Base-by-base conservation (phyloP, 2,329 filamentous ascomycete species). In the Botrytis aclada region DNA sequence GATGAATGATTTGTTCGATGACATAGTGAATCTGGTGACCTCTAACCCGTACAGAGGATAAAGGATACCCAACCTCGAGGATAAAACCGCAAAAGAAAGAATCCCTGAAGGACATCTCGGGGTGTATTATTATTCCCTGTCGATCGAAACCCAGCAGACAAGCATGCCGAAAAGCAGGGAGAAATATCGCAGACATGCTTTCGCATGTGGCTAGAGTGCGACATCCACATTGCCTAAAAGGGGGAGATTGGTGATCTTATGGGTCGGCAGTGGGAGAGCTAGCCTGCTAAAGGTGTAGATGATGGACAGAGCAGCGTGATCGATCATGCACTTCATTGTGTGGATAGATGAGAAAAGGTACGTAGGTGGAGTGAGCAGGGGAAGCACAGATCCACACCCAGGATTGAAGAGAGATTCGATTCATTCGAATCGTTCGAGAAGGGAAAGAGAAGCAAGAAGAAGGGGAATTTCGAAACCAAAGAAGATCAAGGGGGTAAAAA, bases 161-260 rank as follows among this genome's bases (percentile, higher is more conserved):
- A 9, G 51, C 51, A 54, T 54, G 51, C 51, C 4, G 51, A 29
- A 54, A 29, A 29, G 6, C 51, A n/a, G 25, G n/a, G 51, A 54
- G 51, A 29, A 18, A 54, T 54, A 54, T 54, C 25, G 51, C 14
- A 54, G n/a, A 54, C 51, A 54, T 18, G 51, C 51, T 64, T 45
- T 64, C 39, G 62, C 29, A 66, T 66, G 18, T 6, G 63, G 63
- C 4, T 66, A 37, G 63, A 51, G 16, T 7, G 32, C 25, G 29
- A 5, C 9, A 37, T 12, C 32, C 43, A 66, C 32, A n/a, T 66
- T 37, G 41, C 41, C 32, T 29, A n/a, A 29, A 20, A 32, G 45
- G 45, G 16, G 64, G 64, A 54, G 37, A 67, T 67, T 54, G 64
- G 34, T 29, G 64, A 67, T 67, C 64, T n/a, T 20, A n/a, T 67